Percentiles rank a stretch among this genome's conserved stretches.
phyloP scores from a whole-genome alignment of 768 basidiomycete species.

The Calocybe indica region DNA sequence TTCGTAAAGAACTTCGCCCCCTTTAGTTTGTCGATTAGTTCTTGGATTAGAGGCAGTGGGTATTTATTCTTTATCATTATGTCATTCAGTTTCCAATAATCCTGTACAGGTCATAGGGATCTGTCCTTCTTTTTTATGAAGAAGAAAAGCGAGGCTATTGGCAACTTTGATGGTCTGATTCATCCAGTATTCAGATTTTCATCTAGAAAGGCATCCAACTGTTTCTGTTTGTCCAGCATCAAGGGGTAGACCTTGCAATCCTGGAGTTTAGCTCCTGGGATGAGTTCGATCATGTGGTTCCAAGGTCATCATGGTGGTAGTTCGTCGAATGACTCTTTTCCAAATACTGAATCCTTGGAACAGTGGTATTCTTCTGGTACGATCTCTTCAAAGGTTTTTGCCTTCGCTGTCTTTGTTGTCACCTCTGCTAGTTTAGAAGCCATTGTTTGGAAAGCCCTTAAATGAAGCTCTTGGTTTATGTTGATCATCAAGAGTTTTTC shows the following conservation, averaged over 20 bases:
- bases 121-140: slow-evolving; percentile 19
- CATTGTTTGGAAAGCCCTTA: background rate
- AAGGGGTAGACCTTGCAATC: slow-evolving; percentile 9
- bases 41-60: slow-evolving; percentile 18
- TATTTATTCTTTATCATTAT: slow-evolving; percentile 25
- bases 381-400: background rate
- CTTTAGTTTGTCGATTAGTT: too few relatives aligned
- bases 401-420: slow-evolving; percentile 1
- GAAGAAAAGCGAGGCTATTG: slow-evolving; percentile 14
- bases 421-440: background rate
- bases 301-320: slow-evolving; percentile 3
- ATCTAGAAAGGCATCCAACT: slow-evolving; percentile 4
- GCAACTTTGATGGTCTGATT: slow-evolving; percentile 17
- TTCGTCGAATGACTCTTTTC: slow-evolving; percentile 7
- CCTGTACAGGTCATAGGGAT: slow-evolving; percentile 17
- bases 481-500: too few relatives aligned
- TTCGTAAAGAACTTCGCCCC: too few relatives aligned
- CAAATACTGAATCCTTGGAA: slow-evolving; percentile 6
- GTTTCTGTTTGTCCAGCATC: slow-evolving; percentile 2
- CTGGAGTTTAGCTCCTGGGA: background rate
- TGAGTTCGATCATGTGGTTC: slow-evolving; percentile 11
- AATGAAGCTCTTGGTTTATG: too few relatives aligned
- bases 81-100: slow-evolving; percentile 23
- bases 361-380: background rate
- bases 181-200: slow-evolving; percentile 18